A percentile compares a stretch with the other conserved stretches of the same genome.
phyloP scores from a whole-genome alignment of 208 protist genomes.

The Leishmania braziliensis region DNA sequence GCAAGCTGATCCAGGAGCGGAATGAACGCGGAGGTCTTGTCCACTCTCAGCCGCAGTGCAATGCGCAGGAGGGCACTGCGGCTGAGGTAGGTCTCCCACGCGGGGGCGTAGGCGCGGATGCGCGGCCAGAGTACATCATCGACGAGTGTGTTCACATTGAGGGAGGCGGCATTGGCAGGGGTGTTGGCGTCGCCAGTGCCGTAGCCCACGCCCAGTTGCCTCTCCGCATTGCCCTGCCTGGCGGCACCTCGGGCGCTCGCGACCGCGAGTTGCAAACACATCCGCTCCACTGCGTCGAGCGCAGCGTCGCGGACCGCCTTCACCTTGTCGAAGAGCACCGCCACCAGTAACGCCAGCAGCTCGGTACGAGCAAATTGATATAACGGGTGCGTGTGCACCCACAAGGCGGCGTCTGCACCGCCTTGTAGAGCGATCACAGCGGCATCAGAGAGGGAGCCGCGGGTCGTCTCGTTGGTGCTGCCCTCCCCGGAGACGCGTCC shows the following conservation, averaged over 20 bases:
- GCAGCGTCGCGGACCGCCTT: conserved; percentile 74
- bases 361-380: conserved; percentile 64
- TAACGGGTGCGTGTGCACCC: conserved; percentile 42
- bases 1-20: conserved; percentile 74
- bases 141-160: conserved; percentile 46
- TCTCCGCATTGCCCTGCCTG: neutral
- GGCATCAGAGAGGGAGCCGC: neutral
- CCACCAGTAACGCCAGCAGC: conserved; percentile 70
- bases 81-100: conserved; percentile 77
- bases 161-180: neutral
- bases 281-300: conserved; percentile 46
- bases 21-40: conserved; percentile 66
- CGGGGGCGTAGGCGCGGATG: conserved; percentile 47
- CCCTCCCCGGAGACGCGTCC: neutral
- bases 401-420: conserved; percentile 1
- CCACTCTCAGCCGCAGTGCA: conserved; percentile 68
- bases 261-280: conserved; percentile 38
- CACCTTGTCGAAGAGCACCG: conserved; percentile 82
- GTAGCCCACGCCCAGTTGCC: neutral
- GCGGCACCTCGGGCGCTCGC: conserved; percentile 9
- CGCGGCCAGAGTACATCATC: conserved; percentile 80
- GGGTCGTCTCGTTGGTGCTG: neutral
- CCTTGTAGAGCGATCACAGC: neutral
- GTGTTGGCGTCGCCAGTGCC: neutral
- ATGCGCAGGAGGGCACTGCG: conserved; percentile 71